Conservation (phyloP, 306 rosid genomes). For the Lathyrus aphaca region DNA sequence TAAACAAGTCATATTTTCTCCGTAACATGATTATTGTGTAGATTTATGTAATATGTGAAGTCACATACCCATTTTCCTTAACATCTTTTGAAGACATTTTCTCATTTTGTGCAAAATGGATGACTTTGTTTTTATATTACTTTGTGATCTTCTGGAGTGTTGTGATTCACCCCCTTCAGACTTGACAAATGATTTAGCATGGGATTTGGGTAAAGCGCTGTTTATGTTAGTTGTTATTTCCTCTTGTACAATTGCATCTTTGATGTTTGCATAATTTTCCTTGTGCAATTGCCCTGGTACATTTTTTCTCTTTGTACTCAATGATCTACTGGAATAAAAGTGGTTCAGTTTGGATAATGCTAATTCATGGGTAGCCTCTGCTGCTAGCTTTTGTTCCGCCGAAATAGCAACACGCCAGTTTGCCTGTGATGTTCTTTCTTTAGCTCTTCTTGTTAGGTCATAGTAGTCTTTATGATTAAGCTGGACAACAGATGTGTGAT, state of each 20-base stretch:
- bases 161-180: slow-evolving; percentile 35
- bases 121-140: slow-evolving; percentile 24
- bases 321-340: slow-evolving; percentile 29
- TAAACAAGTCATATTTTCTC: slow-evolving; percentile 18
- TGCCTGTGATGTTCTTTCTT: slow-evolving; percentile 46
- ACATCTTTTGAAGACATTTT: slow-evolving; percentile 34
- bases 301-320: slow-evolving; percentile 37
- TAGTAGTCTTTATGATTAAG: slow-evolving; percentile 51
- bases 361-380: slow-evolving; percentile 44
- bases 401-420: slow-evolving; percentile 41
- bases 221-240: slow-evolving; percentile 10
- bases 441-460: slow-evolving; percentile 44
- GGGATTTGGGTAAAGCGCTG: slow-evolving; percentile 31
- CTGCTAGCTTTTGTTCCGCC: slow-evolving; percentile 48
- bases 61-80: slow-evolving; percentile 36
- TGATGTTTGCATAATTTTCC: slow-evolving; percentile 12
- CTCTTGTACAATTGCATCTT: slow-evolving; percentile 30
- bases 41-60: slow-evolving; percentile 22
- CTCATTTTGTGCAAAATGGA: slow-evolving; percentile 40
- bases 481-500: slow-evolving; percentile 29
- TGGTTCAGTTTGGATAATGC: slow-evolving; percentile 49
- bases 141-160: slow-evolving; percentile 38
- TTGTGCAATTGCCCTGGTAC: slow-evolving; percentile 13
- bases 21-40: slow-evolving; percentile 29
- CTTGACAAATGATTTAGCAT: slow-evolving; percentile 23